Base-by-base conservation (phyloP, 352 stramenopile genomes). In the Globisporangium iwayamae region DNA sequence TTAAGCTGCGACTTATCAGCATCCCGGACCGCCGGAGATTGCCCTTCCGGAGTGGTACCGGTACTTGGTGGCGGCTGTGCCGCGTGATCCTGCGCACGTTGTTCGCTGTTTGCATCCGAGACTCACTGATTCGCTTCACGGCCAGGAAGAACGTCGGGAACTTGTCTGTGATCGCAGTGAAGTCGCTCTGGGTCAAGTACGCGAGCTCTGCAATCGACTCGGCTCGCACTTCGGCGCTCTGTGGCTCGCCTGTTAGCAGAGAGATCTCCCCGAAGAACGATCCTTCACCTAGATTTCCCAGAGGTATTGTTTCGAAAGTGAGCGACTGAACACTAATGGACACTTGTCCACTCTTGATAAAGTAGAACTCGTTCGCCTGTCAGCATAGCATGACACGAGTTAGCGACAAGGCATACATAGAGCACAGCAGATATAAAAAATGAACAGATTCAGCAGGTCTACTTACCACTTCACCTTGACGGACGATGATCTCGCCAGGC, bases 191-290 rank as follows among this genome's bases (percentile, higher is more conserved):
- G 16, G 65, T 81, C 18, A 92, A 62, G 61, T 81, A 89, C 51
- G 78, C 79, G 30, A 92, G 72, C 62, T 92, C 83, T 6, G 71
- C 83, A 57, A 92, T 82, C 18, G 71, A 73, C 48, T 87, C 78
- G 18, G 81, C 83, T 25, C 79, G 79, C 45, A 90, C 75, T 25
- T 91, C 83, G 4, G 83, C 79, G 28, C 72, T 76, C 22, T 79
- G 73, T 4, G 82, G 67, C 46, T 86, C 67, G n/a, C 76, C 75
- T 20, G 71, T 88, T 2, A 89, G 70, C 13, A 90, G 61, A n/a
- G 81, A 85, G 0, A 74, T 79, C 63, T 91, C 84, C 0, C 84
- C 84, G 47, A 93, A 93, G 63, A 91, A 93, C 0, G 79, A 90
- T 8, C 84, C 84, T 68, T 89, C 84, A 11, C 76, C 74, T 1